These are phyloP conservation scores for Arthromyces matolae DNA, from an alignment of 768 basidiomycete genomes.

Conservation along the genomic window DNA sequence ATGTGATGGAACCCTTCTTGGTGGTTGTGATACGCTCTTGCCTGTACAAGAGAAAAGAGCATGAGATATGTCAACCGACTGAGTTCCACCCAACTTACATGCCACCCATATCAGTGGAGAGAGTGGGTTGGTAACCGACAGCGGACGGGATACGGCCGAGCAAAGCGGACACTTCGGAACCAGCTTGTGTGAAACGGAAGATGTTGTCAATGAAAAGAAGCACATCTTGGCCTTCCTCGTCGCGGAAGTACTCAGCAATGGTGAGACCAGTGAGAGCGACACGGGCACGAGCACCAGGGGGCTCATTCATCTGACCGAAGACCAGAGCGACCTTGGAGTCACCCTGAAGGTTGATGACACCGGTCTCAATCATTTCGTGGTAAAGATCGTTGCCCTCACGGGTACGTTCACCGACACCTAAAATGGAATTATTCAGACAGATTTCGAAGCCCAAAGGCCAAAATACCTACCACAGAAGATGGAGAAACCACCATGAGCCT, in stretches of 20 bases:
- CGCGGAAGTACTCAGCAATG: slow-evolving; percentile 99
- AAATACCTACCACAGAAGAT: slow-evolving; percentile 83
- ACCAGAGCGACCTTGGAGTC: slow-evolving; percentile 99
- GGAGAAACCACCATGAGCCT: slow-evolving; percentile 99
- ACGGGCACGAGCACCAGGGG: slow-evolving; percentile 99
- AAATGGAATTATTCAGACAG: slow-evolving; percentile 6
- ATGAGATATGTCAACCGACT: slow-evolving; percentile 6
- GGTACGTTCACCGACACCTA: slow-evolving; percentile 99
- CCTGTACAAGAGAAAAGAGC: slow-evolving; percentile 37
- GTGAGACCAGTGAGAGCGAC: slow-evolving; percentile 98
- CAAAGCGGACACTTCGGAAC: slow-evolving; percentile 99
- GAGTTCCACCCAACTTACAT: slow-evolving; percentile 57
- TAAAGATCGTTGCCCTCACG: slow-evolving; percentile 99
- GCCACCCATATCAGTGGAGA: slow-evolving; percentile 99
- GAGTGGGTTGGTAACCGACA: slow-evolving; percentile 99
- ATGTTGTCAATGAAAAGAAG: slow-evolving; percentile 99
- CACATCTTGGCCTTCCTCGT: slow-evolving; percentile 99
- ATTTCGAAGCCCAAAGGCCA: background rate
- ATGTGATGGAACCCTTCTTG: slow-evolving; percentile 99
- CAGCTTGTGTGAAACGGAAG: slow-evolving; percentile 99
- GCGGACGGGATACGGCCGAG: slow-evolving; percentile 99
- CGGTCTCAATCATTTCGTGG: slow-evolving; percentile 99
- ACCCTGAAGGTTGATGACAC: slow-evolving; percentile 99
- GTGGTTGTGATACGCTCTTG: slow-evolving; percentile 99
- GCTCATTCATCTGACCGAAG: slow-evolving; percentile 99